phyloP scores from a whole-genome alignment of 805 yeast species.

The Wickerhamiella azymoides region DNA sequence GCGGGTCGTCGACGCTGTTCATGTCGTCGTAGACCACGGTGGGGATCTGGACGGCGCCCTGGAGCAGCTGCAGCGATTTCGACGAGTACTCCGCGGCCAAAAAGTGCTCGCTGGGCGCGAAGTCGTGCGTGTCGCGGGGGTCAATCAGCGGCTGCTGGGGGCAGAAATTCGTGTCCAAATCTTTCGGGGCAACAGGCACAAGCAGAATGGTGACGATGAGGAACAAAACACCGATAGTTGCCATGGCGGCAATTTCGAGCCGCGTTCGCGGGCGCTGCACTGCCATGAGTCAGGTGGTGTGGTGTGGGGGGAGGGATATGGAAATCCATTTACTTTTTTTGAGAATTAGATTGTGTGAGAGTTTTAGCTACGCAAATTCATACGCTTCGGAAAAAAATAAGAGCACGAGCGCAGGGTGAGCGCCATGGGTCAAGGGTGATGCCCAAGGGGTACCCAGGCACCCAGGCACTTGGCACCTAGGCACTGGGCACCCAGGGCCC shows the following conservation, averaged over 20 bases:
- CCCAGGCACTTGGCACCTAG: no score
- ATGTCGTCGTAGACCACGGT: slow-evolving; percentile 51
- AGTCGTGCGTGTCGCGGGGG: not conserved
- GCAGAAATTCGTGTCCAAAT: slow-evolving; percentile 17
- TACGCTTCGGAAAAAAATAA: no score
- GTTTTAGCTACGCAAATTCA: no score
- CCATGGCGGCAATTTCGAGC: slow-evolving; percentile 17
- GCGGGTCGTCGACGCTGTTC: slow-evolving; percentile 35
- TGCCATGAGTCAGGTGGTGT: not conserved
- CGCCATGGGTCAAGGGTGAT: no score
- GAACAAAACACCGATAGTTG: slow-evolving; percentile 11
- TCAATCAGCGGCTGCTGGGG: slow-evolving; percentile 11
- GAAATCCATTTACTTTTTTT: not conserved
- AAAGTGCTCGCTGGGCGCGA: slow-evolving; percentile 9
- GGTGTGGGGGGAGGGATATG: not conserved
- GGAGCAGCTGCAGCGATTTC: slow-evolving; percentile 13
- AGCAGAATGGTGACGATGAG: slow-evolving; percentile 13
- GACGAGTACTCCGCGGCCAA: slow-evolving; percentile 10
- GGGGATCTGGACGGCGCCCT: slow-evolving; percentile 49
- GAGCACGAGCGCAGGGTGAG: no score
- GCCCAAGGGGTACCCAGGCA: no score
- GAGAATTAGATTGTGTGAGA: no score
- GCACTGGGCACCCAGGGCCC: no score
- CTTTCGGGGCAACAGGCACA: slow-evolving; percentile 14
- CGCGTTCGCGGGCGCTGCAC: slow-evolving; percentile 12